A percentile compares a stretch with the other conserved stretches of the same genome.
Evolutionary conservation across 257 asterid genomes (phyloP).

Genomic region (Cynanchum wilfordii): DNA sequence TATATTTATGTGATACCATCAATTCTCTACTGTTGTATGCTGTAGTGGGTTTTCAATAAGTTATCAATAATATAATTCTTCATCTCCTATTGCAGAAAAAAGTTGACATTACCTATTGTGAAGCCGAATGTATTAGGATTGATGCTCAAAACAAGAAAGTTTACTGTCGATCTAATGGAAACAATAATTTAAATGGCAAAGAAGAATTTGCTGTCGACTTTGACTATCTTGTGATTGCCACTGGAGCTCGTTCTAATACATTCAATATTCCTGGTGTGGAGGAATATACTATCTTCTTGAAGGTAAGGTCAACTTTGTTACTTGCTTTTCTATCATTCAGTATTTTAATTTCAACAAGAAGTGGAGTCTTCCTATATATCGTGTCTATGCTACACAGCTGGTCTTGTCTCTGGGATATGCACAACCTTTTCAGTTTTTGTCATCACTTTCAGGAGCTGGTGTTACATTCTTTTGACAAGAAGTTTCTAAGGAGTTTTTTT

Average conservation of each 20-base stretch:
- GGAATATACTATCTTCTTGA: slow-evolving; percentile 82
- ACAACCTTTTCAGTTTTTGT: background rate
- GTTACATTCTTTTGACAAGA: background rate
- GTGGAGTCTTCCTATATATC: background rate
- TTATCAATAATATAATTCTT: background rate
- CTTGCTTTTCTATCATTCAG: background rate
- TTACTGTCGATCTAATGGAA: slow-evolving; percentile 60
- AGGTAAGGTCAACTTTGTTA: slow-evolving; percentile 34
- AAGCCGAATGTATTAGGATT: slow-evolving; percentile 83
- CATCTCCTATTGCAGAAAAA: slow-evolving; percentile 54
- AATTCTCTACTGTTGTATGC: background rate
- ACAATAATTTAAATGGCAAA: slow-evolving; percentile 39
- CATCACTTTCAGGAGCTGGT: background rate
- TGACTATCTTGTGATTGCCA: slow-evolving; percentile 82
- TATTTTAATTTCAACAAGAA: background rate
- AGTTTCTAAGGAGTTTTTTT: background rate
- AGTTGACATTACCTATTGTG: slow-evolving; percentile 53
- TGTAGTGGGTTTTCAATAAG: slow-evolving; percentile 1
- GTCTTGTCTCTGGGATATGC: background rate
- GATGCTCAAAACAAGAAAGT: slow-evolving; percentile 78
- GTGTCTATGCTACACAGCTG: background rate
- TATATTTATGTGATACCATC: background rate
- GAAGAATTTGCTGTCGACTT: slow-evolving; percentile 83
- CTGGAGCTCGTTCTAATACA: slow-evolving; percentile 91
- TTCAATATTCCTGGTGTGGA: slow-evolving; percentile 96